phyloP scores from a whole-genome alignment of 192 early-diverging fungal species.

The Linnemannia schmuckeri region DNA sequence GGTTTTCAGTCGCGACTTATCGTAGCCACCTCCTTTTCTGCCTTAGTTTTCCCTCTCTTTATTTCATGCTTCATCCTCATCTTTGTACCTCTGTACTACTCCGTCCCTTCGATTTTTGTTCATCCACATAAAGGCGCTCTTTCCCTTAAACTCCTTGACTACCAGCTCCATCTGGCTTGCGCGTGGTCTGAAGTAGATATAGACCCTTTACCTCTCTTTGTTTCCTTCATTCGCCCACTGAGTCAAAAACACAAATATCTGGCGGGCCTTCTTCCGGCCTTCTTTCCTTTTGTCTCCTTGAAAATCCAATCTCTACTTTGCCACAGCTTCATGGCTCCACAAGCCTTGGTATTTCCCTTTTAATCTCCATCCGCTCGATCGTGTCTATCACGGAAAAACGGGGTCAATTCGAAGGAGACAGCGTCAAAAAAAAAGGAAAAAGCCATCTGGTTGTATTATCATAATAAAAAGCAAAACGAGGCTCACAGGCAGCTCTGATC shows the following conservation, averaged over 20 bases:
- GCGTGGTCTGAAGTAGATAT: not conserved
- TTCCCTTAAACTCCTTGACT: not conserved
- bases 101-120: not conserved
- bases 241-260: too few relatives aligned
- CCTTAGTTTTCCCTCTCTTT: not conserved
- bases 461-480: not conserved
- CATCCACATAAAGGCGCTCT: not conserved
- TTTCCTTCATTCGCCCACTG: not conserved
- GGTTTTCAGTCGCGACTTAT: not conserved
- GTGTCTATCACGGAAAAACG: not conserved
- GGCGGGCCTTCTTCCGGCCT: too few relatives aligned
- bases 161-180: not conserved
- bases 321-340: not conserved
- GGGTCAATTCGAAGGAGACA: not conserved
- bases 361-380: not conserved
- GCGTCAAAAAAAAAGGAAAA: not conserved
- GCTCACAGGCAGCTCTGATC: constrained; percentile 2
- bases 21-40: not conserved
- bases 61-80: too few relatives aligned
- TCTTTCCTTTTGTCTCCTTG: not conserved
- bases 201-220: not conserved
- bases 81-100: too few relatives aligned
- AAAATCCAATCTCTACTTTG: constrained; percentile 2
- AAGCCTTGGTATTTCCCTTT: not conserved
- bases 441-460: not conserved